Conservation (phyloP, 2,329 filamentous ascomycete genomes). For the Helotiales sp. region DNA sequence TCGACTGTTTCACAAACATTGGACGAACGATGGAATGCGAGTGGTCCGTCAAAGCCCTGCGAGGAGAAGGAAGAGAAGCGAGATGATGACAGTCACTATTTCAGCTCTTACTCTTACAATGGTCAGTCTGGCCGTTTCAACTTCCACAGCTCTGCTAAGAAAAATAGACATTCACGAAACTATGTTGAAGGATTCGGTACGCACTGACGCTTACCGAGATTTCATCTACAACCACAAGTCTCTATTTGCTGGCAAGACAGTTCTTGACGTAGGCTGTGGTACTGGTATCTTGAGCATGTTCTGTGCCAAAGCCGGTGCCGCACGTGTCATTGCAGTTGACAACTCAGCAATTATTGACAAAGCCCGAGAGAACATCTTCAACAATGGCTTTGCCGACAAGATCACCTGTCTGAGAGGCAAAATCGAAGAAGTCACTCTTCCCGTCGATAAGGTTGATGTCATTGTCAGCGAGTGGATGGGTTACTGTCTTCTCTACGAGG, state of each 20-base stretch:
- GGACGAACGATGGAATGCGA: slow-evolving; percentile 47
- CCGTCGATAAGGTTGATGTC: slow-evolving; percentile 83
- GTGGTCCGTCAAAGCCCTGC: slow-evolving; percentile 53
- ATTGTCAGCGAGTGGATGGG: slow-evolving; percentile 99
- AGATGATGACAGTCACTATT: slow-evolving; percentile 65
- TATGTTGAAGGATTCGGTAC: slow-evolving; percentile 89
- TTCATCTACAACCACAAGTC: slow-evolving; percentile 93
- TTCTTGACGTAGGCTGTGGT: slow-evolving; percentile 90
- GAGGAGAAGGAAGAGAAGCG: slow-evolving; percentile 46
- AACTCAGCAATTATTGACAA: slow-evolving; percentile 90
- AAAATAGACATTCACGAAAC: slow-evolving; percentile 85
- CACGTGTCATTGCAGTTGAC: slow-evolving; percentile 87
- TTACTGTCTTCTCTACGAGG: slow-evolving; percentile 90
- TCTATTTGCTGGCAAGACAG: slow-evolving; percentile 82
- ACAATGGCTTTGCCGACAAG: slow-evolving; percentile 73
- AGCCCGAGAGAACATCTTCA: slow-evolving; percentile 81
- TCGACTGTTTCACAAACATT: slow-evolving; percentile 47
- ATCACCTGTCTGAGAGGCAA: slow-evolving; percentile 85
- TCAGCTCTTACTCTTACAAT: slow-evolving; percentile 70
- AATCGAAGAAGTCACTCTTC: slow-evolving; percentile 83
- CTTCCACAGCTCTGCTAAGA: slow-evolving; percentile 14
- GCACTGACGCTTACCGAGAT: slow-evolving; percentile 91
- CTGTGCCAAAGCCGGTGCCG: slow-evolving; percentile 86
- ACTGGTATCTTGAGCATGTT: slow-evolving; percentile 93
- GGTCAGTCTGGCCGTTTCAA: slow-evolving; percentile 48